Conservation (phyloP, 2,329 filamentous ascomycete species). For the Exophiala viscosa region DNA sequence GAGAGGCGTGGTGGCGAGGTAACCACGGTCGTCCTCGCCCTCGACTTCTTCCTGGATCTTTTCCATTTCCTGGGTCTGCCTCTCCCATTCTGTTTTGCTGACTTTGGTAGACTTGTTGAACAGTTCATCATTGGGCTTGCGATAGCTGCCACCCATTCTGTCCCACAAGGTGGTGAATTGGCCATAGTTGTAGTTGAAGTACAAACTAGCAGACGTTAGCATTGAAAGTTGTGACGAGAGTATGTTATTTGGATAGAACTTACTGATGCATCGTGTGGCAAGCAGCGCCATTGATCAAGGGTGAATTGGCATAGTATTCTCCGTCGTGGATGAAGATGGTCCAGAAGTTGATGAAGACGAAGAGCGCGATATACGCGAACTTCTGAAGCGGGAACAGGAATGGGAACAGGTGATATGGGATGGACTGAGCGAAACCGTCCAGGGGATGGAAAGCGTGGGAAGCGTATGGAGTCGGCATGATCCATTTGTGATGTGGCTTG, state of each 20-base stretch:
- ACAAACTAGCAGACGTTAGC: slow-evolving; percentile 31
- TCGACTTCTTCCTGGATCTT: slow-evolving; percentile 70
- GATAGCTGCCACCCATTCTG: slow-evolving; percentile 79
- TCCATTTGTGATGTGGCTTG: slow-evolving; percentile 99
- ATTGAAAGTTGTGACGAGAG: neutral
- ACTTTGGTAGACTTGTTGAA: slow-evolving; percentile 84
- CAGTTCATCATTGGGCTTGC: slow-evolving; percentile 77
- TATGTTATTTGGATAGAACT: neutral
- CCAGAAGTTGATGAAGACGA: slow-evolving; percentile 94
- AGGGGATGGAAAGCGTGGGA: slow-evolving; percentile 93
- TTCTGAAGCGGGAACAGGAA: slow-evolving; percentile 93
- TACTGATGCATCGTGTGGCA: slow-evolving; percentile 87
- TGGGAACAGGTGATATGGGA: slow-evolving; percentile 91
- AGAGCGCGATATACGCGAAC: slow-evolving; percentile 77
- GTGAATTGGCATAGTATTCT: slow-evolving; percentile 85
- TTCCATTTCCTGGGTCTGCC: slow-evolving; percentile 73
- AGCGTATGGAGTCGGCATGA: slow-evolving; percentile 92
- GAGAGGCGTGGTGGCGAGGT: slow-evolving; percentile 24
- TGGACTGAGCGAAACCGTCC: slow-evolving; percentile 81
- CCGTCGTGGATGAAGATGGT: slow-evolving; percentile 95
- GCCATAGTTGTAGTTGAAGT: slow-evolving; percentile 89
- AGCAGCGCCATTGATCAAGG: slow-evolving; percentile 89
- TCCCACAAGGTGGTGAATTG: slow-evolving; percentile 94
- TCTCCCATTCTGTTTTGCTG: slow-evolving; percentile 73
- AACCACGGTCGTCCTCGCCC: slow-evolving; percentile 50